Conservation (phyloP, 1,139 yeast species). For the Saccharomyces pastorianus region DNA sequence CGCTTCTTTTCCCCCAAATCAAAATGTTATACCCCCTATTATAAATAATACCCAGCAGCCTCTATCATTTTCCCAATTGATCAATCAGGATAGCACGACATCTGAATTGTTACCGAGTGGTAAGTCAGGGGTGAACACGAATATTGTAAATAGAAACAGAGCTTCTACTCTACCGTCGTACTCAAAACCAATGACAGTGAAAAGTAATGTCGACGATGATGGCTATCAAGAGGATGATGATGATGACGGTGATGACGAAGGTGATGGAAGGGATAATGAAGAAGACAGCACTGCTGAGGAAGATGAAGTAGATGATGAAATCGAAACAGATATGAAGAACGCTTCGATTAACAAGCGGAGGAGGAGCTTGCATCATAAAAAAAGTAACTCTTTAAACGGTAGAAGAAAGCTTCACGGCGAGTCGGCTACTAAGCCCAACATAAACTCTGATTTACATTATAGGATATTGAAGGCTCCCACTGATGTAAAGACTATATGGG, state of each 20-base stretch:
- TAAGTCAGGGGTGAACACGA: background rate
- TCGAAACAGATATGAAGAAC: background rate
- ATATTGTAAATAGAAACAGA: background rate
- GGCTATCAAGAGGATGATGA: slow-evolving; percentile 30
- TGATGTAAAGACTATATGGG: slow-evolving; percentile 32
- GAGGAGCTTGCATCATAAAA: background rate
- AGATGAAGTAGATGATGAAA: slow-evolving; percentile 6
- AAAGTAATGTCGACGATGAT: slow-evolving; percentile 18
- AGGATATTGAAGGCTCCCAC: slow-evolving; percentile 31
- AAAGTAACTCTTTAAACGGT: background rate
- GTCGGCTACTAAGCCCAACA: background rate
- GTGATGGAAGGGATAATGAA: slow-evolving; percentile 16
- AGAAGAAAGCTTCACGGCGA: background rate
- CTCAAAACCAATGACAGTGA: slow-evolving; percentile 3
- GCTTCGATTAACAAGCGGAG: background rate
- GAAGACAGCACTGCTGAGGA: slow-evolving; percentile 9
- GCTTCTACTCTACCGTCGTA: background rate
- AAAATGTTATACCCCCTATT: background rate
- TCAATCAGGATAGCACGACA: background rate
- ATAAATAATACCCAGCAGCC: background rate
- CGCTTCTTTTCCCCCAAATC: background rate
- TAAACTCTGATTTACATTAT: slow-evolving; percentile 16
- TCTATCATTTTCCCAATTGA: background rate
- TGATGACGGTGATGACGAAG: slow-evolving; percentile 19
- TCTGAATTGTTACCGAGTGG: background rate